Base-by-base conservation (phyloP, 179 eudicot species). In the Corrigiola litoralis region DNA sequence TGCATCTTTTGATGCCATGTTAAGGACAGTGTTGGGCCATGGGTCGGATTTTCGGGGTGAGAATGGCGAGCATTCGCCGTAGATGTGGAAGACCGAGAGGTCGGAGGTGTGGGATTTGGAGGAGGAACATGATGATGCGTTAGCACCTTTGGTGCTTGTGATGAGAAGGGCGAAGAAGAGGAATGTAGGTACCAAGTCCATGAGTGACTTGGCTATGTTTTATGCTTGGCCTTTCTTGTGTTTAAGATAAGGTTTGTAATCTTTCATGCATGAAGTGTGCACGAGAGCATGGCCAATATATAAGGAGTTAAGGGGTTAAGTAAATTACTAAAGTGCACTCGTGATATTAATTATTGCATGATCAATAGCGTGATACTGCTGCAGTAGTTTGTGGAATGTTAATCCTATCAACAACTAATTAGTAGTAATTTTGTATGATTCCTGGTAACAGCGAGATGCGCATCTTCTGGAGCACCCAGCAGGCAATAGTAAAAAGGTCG, bases 61-160 rank as follows among this genome's bases (percentile, higher is more conserved):
- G 52, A 92, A 87, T 5, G 98, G 98, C 4, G 98, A 92, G 78
- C 95, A 89, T 71, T 80, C 72, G 21, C 96, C 87, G 16, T 85
- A 79, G 9, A 92, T 80, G 82, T 79, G 96, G 74, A 82, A 47
- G 28, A 92, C 33, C 0, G 95, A 82, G 51, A 87, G 88, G 37
- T 82, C 88, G 36, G 89, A 73, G 47, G 46, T 17, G 52, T 72
- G 61, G 32, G 80, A 17, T 46, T 82, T 72, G 2, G 84, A 52
- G 16, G 66, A 40, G 69, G 72, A 63, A 78, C 76, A 78, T 78
- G 66, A 80, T 23, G 80, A 86, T 27, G 81, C 77, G 13, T 81
- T 76, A 36, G 40, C 48, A 9, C 78, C 83, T 23, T 56, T 58
- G 59, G 82, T 71, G 58, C 68, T 37, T 47, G 76, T 60, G 55